Percentiles rank a stretch among this genome's conserved stretches.
phyloP scores from a whole-genome alignment of 2,329 filamentous ascomycete genomes.

The Eutypella sp. region DNA sequence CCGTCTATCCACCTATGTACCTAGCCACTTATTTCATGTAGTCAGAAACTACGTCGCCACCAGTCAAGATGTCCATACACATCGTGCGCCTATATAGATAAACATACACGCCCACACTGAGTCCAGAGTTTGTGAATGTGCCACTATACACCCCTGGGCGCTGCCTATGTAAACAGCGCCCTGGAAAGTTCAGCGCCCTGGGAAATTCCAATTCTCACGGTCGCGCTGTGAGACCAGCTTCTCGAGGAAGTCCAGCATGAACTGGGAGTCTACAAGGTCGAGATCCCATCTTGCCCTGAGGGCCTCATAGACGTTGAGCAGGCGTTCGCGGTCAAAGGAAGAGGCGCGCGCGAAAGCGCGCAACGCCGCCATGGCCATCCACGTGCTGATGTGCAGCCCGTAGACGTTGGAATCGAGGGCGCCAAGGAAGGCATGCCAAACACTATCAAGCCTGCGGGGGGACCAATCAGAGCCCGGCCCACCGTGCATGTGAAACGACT shows the following conservation, averaged over 20 bases:
- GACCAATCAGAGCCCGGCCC: conserved; percentile 68
- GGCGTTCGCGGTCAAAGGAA: conserved; percentile 46
- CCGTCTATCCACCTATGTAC: neutral
- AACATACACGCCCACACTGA: neutral
- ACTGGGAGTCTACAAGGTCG: conserved; percentile 34
- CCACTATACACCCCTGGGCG: neutral
- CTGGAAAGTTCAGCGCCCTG: no score
- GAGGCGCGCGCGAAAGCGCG: conserved; percentile 61
- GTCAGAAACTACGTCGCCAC: neutral
- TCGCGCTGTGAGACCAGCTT: no score
- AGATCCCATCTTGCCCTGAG: conserved; percentile 45
- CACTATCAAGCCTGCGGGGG: conserved; percentile 57
- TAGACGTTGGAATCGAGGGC: conserved; percentile 44
- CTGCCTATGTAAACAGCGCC: conserved; percentile 27
- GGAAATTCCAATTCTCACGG: no score
- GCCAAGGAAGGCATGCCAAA: conserved; percentile 61
- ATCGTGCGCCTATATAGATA: no score
- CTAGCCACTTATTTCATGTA: neutral
- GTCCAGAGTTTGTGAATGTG: no score
- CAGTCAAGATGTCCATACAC: neutral
- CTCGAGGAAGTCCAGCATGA: conserved; percentile 42
- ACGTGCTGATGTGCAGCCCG: conserved; percentile 49
- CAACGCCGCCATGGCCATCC: conserved; percentile 58
- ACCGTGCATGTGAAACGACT: conserved; percentile 74
- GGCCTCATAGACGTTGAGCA: conserved; percentile 50